Evolutionary conservation across 805 yeast species (phyloP).

Genomic region (Komagataella phaffii): DNA sequence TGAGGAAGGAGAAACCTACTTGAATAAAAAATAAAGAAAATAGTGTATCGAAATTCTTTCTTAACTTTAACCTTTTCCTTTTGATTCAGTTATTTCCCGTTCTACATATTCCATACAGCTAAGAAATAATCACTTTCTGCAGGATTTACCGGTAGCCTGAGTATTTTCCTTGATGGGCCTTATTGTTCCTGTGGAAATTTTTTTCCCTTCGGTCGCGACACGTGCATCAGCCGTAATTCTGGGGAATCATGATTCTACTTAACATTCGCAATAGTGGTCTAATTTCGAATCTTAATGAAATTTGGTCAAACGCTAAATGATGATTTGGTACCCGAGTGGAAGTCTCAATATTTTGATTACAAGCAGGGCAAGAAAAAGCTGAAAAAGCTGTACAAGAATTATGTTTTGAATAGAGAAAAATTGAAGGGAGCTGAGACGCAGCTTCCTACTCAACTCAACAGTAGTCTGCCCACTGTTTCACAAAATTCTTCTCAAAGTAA

Average conservation of each 20-base stretch:
- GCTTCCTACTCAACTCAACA: background rate
- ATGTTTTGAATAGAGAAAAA: background rate
- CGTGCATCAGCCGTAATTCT: background rate
- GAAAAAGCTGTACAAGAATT: slow-evolving; percentile 10
- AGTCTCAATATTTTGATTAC: slow-evolving; percentile 64
- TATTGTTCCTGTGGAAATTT: background rate
- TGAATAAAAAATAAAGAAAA: background rate
- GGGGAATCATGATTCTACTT: background rate
- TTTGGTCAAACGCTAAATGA: slow-evolving; percentile 56
- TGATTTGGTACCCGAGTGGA: slow-evolving; percentile 81
- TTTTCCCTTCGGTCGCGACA: background rate
- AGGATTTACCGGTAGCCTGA: background rate
- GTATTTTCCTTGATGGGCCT: background rate
- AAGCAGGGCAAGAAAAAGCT: slow-evolving; percentile 30
- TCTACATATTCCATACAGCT: background rate
- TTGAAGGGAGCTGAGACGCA: background rate
- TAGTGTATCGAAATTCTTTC: background rate
- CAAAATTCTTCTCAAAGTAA: background rate
- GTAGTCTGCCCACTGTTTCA: background rate
- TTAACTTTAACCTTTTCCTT: background rate
- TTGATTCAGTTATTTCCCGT: background rate
- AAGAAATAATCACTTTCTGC: background rate
- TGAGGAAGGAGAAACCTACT: background rate
- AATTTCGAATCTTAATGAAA: slow-evolving; percentile 31
- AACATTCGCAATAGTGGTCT: background rate